Evolutionary conservation across 2,329 filamentous ascomycete genomes (phyloP), one percentile per base, ranked within the genome.

Genomic region (Emmonsiellopsis sp.): DNA sequence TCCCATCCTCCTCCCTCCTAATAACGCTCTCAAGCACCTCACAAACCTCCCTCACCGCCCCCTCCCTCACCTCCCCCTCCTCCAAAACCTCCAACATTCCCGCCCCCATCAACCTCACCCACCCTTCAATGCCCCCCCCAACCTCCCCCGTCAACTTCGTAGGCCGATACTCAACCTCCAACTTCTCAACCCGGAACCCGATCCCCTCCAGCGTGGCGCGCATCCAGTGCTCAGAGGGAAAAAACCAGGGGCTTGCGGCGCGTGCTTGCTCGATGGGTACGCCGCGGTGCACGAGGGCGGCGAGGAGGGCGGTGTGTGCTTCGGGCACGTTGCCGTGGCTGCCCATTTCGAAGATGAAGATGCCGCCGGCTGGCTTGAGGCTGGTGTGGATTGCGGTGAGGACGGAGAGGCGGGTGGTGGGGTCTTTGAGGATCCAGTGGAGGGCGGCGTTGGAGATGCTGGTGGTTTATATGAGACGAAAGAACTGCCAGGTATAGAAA

Each of bases 331-430:
- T 87, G 16, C 85, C 86, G 49, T 83, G 76, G 0, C 84, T 85
- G 51, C 86, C 85, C 81, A 85, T 85, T 67, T 89, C 85, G 61
- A 88, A 86, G 8, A 79, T 77, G 55, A 88, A 83, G 0, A 61
- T 62, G 1, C 82, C 85, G 9, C 76, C 76, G 0, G 79, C 77
- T 9, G 20, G 46, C 35, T 71, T 74, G 2, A 88, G 74, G 1
- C 77, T 71, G 7, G 68, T 68, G 56, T 76, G 69, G 2, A 82
- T 74, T 40, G 73, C 78, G 7, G 62, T 59, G 61, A 87, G 83
- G 65, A 85, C 79, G 31, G 65, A 61, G 3, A 66, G 58, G 8
- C 80, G 75, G 1, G 75, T 76, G 0, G 62, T 59, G 0, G 67
- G 56, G 31, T 70, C 65, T 0, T 77, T 71, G 7, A 89, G 73